phyloP scores from a whole-genome alignment of 2,329 filamentous ascomycete genomes.

The Endoconidiophora polonica region DNA sequence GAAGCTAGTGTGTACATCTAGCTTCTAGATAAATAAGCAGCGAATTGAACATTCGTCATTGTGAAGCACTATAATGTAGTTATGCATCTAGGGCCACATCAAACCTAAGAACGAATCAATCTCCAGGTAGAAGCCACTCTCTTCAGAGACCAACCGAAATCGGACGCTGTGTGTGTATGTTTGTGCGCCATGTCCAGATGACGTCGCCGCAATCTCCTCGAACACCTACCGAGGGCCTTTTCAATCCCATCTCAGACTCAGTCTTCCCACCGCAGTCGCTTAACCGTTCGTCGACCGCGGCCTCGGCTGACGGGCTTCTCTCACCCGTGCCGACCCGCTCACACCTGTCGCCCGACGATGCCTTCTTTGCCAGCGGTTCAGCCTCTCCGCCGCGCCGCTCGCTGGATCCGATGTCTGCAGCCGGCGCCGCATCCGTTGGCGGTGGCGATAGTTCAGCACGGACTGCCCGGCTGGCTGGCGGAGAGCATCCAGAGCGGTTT shows the following conservation, averaged over 20 bases:
- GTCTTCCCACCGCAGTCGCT: conserved; percentile 1
- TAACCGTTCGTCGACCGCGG: conserved; percentile 1
- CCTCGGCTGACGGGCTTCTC: conserved; percentile 13
- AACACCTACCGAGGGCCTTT: not conserved
- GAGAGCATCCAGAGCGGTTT: conserved; percentile 28
- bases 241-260: not conserved
- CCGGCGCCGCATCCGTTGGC: conserved; percentile 15
- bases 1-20: no score
- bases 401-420: conserved; percentile 13
- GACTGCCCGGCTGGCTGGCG: conserved; percentile 23
- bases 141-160: no score
- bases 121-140: no score
- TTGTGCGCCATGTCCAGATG: not conserved
- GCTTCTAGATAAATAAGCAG: no score
- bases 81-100: no score
- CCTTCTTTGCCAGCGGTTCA: conserved; percentile 37
- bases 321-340: conserved; percentile 32
- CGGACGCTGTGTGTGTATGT: no score
- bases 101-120: no score
- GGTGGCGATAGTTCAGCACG: conserved; percentile 18
- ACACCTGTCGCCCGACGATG: conserved; percentile 71
- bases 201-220: not conserved
- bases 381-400: conserved; percentile 32
- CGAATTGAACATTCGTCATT: no score
- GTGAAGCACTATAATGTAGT: no score